phyloP scores from a whole-genome alignment of 306 rosid genomes.

The Dicorynia guianensis region DNA sequence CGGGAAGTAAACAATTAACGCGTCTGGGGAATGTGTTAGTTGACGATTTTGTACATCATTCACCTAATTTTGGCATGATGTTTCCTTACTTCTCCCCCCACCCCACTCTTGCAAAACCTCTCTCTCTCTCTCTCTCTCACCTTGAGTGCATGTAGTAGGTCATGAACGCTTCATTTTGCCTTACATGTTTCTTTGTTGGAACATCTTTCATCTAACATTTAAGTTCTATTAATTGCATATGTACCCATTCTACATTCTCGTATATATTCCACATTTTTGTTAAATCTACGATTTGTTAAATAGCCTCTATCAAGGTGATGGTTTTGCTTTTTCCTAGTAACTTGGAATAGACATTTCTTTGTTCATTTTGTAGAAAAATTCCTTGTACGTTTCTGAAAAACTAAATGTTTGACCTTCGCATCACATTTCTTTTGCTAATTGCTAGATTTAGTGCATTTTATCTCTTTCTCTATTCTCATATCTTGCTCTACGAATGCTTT shows the following conservation, averaged over 20 bases:
- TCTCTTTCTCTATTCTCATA: background rate
- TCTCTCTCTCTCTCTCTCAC: no score
- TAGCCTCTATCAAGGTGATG: background rate
- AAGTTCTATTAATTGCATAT: conserved; percentile 18
- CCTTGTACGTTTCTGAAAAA: background rate
- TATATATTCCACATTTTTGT: conserved; percentile 21
- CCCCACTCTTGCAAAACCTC: no score
- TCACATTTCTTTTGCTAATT: background rate
- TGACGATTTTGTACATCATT: conserved; percentile 1
- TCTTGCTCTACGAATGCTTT: conserved; percentile 16
- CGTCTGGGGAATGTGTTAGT: conserved; percentile 5
- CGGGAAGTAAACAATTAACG: background rate
- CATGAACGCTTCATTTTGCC: conserved; percentile 25
- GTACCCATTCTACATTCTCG: conserved; percentile 16
- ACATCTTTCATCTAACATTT: background rate
- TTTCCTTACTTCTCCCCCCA: no score
- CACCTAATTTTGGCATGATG: background rate
- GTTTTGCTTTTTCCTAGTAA: background rate
- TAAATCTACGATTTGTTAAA: conserved; percentile 1
- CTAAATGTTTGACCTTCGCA: conserved; percentile 3
- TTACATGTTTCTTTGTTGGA: conserved; percentile 13
- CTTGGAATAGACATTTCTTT: conserved; percentile 33
- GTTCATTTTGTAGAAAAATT: background rate
- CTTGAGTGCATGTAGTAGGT: background rate
- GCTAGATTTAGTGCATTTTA: background rate